phyloP scores from a whole-genome alignment of 2,329 filamentous ascomycete species.

The Arthrocladium fulminans region DNA sequence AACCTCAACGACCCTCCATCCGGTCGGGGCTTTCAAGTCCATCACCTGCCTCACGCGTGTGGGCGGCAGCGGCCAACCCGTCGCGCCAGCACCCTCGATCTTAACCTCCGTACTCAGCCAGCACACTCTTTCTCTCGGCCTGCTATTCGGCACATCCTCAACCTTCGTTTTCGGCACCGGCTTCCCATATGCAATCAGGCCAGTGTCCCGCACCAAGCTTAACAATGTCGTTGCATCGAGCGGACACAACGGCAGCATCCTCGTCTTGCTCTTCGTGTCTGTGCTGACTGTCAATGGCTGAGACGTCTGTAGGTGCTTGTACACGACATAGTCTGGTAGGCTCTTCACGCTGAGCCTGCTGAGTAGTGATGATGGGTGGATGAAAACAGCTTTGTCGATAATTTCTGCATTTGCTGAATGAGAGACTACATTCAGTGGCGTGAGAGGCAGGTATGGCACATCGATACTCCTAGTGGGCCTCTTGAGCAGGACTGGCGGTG shows the following conservation, averaged over 20 bases:
- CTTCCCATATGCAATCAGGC: slow-evolving; percentile 75
- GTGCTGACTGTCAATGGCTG: slow-evolving; percentile 45
- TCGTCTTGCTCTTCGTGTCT: slow-evolving; percentile 50
- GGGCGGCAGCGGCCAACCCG: slow-evolving; percentile 79
- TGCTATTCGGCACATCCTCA: slow-evolving; percentile 37
- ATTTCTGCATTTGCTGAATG: slow-evolving; percentile 30
- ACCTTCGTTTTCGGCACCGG: slow-evolving; percentile 84
- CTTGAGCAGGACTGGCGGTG: slow-evolving; percentile 55
- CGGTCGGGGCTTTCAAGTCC: slow-evolving; percentile 59
- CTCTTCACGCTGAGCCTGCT: slow-evolving; percentile 60
- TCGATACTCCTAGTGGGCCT: slow-evolving; percentile 82
- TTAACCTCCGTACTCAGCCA: slow-evolving; percentile 73
- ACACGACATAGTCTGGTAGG: slow-evolving; percentile 80
- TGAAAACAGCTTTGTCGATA: slow-evolving; percentile 62
- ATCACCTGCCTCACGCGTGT: slow-evolving; percentile 75
- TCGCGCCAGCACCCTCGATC: slow-evolving; percentile 44
- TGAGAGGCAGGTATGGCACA: slow-evolving; percentile 80
- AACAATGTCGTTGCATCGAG: slow-evolving; percentile 67
- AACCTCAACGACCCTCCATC: slow-evolving; percentile 22
- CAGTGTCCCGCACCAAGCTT: slow-evolving; percentile 72
- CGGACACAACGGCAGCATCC: slow-evolving; percentile 82
- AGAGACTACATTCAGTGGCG: slow-evolving; percentile 44
- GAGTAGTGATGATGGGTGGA: slow-evolving; percentile 78
- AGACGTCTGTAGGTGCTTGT: slow-evolving; percentile 70
- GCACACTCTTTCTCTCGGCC: slow-evolving; percentile 55